These are phyloP conservation scores for Pythium utonaiense DNA, from an alignment of 352 stramenopile species.

Conservation along the genomic window DNA sequence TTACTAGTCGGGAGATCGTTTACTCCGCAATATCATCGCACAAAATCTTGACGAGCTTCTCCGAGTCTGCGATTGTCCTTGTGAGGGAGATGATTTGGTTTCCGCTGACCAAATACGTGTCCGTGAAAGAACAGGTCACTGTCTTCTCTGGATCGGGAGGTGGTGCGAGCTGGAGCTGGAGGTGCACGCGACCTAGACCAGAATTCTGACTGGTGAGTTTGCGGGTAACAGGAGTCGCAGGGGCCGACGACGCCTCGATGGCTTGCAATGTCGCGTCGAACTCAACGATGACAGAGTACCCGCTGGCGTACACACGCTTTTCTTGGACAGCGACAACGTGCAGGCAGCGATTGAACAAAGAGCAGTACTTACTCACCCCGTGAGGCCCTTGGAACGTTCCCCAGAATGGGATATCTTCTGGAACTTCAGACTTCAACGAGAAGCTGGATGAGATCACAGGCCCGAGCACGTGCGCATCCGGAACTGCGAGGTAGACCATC, in stretches of 20 bases:
- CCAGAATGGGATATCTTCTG: slow-evolving; percentile 79
- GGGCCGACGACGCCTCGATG: slow-evolving; percentile 24
- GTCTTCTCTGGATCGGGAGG: slow-evolving; percentile 14
- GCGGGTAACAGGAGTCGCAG: slow-evolving; percentile 7
- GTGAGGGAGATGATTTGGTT: slow-evolving; percentile 75
- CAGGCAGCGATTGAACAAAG: slow-evolving; percentile 62
- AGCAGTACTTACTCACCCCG: slow-evolving; percentile 67
- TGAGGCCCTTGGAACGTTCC: slow-evolving; percentile 61
- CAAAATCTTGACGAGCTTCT: slow-evolving; percentile 72
- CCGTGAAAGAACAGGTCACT: slow-evolving; percentile 66
- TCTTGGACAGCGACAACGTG: slow-evolving; percentile 53
- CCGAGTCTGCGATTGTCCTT: slow-evolving; percentile 73
- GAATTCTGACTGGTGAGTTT: not conserved
- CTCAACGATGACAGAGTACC: slow-evolving; percentile 75
- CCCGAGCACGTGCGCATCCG: slow-evolving; percentile 54
- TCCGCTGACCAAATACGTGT: slow-evolving; percentile 71
- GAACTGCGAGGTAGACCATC: slow-evolving; percentile 49
- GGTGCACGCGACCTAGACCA: slow-evolving; percentile 16
- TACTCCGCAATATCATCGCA: slow-evolving; percentile 37
- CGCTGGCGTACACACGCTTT: slow-evolving; percentile 63
- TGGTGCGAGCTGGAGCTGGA: slow-evolving; percentile 19
- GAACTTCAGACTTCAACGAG: slow-evolving; percentile 73
- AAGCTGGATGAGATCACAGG: slow-evolving; percentile 62
- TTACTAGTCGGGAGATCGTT: slow-evolving; percentile 13
- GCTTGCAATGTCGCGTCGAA: slow-evolving; percentile 63